Evolutionary conservation across 1,284 basidiomycete species (phyloP).

Genomic region (Tilletia walkeri): DNA sequence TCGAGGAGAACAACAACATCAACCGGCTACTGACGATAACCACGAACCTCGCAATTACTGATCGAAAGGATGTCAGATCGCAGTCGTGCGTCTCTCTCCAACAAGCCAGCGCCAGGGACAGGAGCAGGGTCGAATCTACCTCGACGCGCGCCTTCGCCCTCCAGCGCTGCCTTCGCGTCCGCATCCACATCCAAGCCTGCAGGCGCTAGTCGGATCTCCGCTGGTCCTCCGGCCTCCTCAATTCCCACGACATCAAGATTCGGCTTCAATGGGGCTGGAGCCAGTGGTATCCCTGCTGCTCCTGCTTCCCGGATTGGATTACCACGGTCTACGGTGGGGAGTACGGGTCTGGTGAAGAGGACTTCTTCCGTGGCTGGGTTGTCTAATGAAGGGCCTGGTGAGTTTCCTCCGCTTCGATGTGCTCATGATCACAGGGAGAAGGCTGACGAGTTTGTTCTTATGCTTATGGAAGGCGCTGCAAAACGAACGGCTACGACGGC

Average conservation of each 20-base stretch:
- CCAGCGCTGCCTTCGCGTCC: neutral
- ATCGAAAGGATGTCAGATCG: neutral
- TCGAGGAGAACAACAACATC: too few species aligned
- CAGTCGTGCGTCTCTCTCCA: neutral
- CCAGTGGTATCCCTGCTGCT: conserved; percentile 5
- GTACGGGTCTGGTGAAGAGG: neutral
- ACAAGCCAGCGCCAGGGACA: neutral
- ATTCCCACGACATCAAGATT: neutral
- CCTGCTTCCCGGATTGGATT: too few species aligned
- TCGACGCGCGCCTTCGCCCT: conserved; percentile 8
- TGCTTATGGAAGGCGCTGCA: too few species aligned
- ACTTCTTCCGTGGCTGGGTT: neutral
- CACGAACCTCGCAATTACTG: neutral
- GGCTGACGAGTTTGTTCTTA: too few species aligned
- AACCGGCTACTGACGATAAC: too few species aligned
- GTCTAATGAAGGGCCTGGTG: neutral
- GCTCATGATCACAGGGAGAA: too few species aligned
- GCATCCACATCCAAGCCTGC: neutral
- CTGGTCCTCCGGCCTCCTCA: neutral
- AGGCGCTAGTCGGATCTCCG: neutral
- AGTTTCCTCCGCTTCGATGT: too few species aligned
- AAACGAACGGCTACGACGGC: too few species aligned
- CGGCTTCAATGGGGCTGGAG: neutral
- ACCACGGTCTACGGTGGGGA: neutral
- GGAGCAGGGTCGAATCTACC: neutral